Conservation (phyloP, 441 rosid species). For the Metrosideros polymorpha region DNA sequence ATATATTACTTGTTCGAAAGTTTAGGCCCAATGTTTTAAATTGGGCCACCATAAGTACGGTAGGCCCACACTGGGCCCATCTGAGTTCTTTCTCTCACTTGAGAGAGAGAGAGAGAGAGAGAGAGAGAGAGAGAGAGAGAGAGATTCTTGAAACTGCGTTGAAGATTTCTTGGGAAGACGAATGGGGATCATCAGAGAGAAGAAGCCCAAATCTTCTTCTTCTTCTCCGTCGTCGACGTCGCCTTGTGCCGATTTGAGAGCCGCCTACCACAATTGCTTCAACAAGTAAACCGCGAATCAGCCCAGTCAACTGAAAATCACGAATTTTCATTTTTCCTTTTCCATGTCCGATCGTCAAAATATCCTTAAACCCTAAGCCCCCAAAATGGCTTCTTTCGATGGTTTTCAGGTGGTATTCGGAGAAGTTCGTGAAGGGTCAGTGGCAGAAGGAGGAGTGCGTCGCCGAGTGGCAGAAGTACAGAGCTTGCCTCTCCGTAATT, state of each 20-base stretch:
- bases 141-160: neutral
- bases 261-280: constrained; percentile 76
- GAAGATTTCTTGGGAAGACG: neutral
- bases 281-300: constrained; percentile 30
- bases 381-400: neutral
- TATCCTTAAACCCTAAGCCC: neutral
- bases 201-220: constrained; percentile 14
- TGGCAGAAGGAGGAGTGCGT: constrained; percentile 74
- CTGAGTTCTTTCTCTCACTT: neutral
- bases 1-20: fast-evolving
- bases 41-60: fast-evolving
- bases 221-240: constrained; percentile 47
- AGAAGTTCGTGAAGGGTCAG: constrained; percentile 70
- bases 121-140: neutral
- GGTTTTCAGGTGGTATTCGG: constrained; percentile 64
- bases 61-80: neutral
- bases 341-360: neutral
- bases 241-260: constrained; percentile 60
- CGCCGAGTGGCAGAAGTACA: constrained; percentile 65
- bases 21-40: neutral
- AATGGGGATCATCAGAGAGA: constrained; percentile 30
- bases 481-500: constrained; percentile 68
- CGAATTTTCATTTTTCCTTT: neutral
- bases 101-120: neutral
- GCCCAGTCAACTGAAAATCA: neutral